A percentile compares a stretch with the other conserved stretches of the same genome.
These are phyloP conservation scores for Scleromitrula shiraiana DNA, from an alignment of 2,329 filamentous ascomycete species.

Conservation along the genomic window DNA sequence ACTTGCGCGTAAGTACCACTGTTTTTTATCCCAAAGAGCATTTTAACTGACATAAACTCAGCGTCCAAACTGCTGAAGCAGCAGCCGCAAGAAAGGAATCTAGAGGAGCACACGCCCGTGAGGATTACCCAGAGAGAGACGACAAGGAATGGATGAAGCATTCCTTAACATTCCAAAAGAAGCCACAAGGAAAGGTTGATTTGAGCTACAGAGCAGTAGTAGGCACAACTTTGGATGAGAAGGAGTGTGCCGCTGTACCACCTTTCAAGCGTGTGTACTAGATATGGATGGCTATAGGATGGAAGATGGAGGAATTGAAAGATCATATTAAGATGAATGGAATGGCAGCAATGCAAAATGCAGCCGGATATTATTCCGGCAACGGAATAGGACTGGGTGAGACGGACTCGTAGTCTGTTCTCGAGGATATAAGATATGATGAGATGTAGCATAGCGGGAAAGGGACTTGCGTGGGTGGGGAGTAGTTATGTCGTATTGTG, in stretches of 20 bases:
- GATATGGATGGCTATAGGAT: conserved; percentile 8
- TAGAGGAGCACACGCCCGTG: conserved; percentile 90
- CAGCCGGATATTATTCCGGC: background rate
- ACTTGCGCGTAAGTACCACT: conserved; percentile 73
- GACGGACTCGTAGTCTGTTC: no score
- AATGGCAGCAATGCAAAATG: background rate
- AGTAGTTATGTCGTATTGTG: background rate
- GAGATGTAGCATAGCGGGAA: background rate
- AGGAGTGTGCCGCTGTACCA: conserved; percentile 91
- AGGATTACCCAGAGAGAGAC: conserved; percentile 93
- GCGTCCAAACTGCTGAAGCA: conserved; percentile 81
- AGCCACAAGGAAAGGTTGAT: conserved; percentile 79
- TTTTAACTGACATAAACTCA: conserved; percentile 28
- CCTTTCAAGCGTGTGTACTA: conserved; percentile 95
- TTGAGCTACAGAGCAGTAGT: conserved; percentile 81
- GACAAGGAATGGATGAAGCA: conserved; percentile 99
- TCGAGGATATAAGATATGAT: no score
- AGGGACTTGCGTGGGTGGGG: background rate
- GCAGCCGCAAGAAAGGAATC: conserved; percentile 96
- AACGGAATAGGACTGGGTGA: background rate
- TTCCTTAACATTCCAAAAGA: conserved; percentile 91
- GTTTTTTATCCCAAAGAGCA: background rate
- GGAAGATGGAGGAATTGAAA: no score
- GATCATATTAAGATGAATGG: background rate
- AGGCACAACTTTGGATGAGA: conserved; percentile 79